These are phyloP conservation scores for Cytospora mali DNA, from an alignment of 2,329 filamentous ascomycete genomes.

Conservation along the genomic window DNA sequence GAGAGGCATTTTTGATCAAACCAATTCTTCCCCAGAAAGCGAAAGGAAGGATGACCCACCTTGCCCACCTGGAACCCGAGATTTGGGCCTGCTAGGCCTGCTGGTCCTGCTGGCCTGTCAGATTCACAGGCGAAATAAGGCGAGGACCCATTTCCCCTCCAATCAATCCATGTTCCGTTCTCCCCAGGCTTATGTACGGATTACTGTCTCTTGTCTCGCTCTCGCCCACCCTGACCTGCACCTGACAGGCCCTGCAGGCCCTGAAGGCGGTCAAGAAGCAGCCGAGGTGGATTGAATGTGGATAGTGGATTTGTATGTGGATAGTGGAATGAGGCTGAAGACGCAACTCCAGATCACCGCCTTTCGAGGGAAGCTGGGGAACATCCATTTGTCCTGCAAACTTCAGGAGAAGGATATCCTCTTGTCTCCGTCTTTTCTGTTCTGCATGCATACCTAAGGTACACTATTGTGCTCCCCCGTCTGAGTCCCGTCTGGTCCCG, in stretches of 20 bases:
- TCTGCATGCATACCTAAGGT: too few species aligned
- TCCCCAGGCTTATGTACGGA: neutral
- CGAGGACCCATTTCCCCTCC: conserved; percentile 12
- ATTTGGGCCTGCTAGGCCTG: conserved; percentile 8
- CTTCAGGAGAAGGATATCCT: conserved; percentile 8
- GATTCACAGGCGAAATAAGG: conserved; percentile 2
- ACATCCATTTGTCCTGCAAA: conserved; percentile 2
- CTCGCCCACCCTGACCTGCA: too few species aligned
- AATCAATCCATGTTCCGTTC: conserved; percentile 10
- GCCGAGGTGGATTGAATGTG: conserved; percentile 5
- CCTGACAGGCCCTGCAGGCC: too few species aligned
- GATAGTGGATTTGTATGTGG: conserved; percentile 10
- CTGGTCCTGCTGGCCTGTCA: neutral
- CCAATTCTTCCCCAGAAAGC: conserved; percentile 20
- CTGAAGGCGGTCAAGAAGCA: conserved; percentile 18
- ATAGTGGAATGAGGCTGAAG: conserved; percentile 20
- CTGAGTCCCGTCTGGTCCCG: too few species aligned
- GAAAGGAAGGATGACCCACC: neutral
- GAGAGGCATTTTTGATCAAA: conserved; percentile 22
- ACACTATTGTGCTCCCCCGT: too few species aligned
- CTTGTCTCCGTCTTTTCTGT: too few species aligned
- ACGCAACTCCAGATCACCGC: conserved; percentile 17
- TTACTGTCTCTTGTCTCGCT: too few species aligned
- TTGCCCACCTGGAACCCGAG: conserved; percentile 17
- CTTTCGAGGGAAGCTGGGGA: conserved; percentile 14